Percentiles rank a stretch among this genome's conserved stretches.
These are phyloP conservation scores for Nothophaeocryptopus gaeumannii DNA, from an alignment of 2,329 filamentous ascomycete genomes.

Conservation along the genomic window DNA sequence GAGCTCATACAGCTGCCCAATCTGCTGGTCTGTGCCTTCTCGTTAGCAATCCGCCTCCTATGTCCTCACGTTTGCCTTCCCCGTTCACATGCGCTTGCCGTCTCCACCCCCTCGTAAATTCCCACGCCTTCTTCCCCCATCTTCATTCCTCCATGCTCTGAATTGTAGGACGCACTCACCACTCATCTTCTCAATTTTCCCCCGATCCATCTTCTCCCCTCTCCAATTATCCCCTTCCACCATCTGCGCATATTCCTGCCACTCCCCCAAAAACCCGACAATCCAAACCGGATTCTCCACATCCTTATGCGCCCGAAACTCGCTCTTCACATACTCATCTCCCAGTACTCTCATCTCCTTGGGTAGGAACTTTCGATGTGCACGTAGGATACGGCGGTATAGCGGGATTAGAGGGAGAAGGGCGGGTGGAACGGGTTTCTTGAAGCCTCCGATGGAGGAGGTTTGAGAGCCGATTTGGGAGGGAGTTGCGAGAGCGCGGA, in stretches of 20 bases:
- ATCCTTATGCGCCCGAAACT: constrained; percentile 79
- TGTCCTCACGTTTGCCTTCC: too few species aligned
- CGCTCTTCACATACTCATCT: constrained; percentile 88
- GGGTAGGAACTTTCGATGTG: constrained; percentile 76
- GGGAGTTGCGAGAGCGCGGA: constrained; percentile 33
- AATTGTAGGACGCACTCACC: constrained; percentile 66
- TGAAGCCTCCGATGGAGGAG: constrained; percentile 32
- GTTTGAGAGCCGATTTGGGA: constrained; percentile 34
- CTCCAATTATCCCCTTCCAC: constrained; percentile 84
- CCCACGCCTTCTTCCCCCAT: too few species aligned
- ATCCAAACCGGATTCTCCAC: constrained; percentile 91
- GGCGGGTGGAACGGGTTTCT: constrained; percentile 54
- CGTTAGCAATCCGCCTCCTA: neutral
- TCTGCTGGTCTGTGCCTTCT: constrained; percentile 70
- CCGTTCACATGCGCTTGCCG: neutral
- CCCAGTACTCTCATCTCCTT: constrained; percentile 74
- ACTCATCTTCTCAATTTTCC: constrained; percentile 89
- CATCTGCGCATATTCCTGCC: constrained; percentile 92
- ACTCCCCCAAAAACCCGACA: constrained; percentile 95
- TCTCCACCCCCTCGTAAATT: too few species aligned
- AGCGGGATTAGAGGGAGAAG: constrained; percentile 84
- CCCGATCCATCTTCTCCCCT: constrained; percentile 77
- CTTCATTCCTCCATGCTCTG: too few species aligned
- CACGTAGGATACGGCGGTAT: constrained; percentile 81
- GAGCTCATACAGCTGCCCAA: constrained; percentile 89